Conservation (phyloP, 495 filamentous ascomycete genomes). For the Chaetomium fimeti region DNA sequence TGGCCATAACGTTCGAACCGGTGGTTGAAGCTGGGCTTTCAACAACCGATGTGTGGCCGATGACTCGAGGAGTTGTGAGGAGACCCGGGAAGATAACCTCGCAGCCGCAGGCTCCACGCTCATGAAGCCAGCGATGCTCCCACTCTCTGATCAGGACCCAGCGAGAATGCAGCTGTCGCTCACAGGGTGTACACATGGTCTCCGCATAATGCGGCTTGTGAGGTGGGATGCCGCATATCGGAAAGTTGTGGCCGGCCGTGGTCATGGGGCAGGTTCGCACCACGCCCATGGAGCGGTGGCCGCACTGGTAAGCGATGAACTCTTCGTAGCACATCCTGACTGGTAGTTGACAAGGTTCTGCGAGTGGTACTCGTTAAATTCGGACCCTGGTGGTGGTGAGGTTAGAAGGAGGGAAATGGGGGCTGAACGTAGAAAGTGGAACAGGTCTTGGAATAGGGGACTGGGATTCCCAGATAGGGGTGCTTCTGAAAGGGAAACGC, state of each 20-base stretch:
- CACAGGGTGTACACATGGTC: conserved; percentile 43
- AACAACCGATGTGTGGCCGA: conserved; percentile 15
- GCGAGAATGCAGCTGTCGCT: conserved; percentile 41
- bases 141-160: conserved; percentile 42
- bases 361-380: neutral
- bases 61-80: conserved; percentile 33
- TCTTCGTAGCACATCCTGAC: conserved; percentile 46
- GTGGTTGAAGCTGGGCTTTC: neutral
- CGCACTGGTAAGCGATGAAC: conserved; percentile 46
- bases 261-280: conserved; percentile 46
- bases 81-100: conserved; percentile 39
- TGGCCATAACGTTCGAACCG: neutral
- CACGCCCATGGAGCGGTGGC: conserved; percentile 41
- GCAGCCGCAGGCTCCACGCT: conserved; percentile 46
- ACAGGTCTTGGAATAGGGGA: neutral
- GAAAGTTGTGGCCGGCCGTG: conserved; percentile 36
- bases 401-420: neutral
- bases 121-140: conserved; percentile 51
- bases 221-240: conserved; percentile 35
- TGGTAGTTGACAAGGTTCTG: neutral
- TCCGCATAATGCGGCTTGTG: conserved; percentile 30
- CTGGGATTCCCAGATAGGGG: neutral
- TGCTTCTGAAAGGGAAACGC: neutral
- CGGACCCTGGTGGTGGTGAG: neutral
- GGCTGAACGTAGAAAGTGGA: neutral